Evolutionary conservation across 306 rosid species (phyloP).

Genomic region (Prunus dulcis): DNA sequence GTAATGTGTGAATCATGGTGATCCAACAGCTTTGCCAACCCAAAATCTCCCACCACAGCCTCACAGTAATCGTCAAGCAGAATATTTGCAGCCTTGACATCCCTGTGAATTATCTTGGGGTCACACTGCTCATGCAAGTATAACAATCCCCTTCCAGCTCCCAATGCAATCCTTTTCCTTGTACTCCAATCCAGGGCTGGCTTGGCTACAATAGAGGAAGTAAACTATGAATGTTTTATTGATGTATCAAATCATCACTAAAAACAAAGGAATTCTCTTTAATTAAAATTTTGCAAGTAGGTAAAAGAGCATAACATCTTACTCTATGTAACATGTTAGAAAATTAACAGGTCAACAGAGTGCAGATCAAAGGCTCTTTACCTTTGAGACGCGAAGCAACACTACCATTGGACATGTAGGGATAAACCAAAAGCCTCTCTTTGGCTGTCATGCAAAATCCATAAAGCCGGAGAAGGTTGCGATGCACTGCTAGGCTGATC

Average conservation of each 20-base stretch:
- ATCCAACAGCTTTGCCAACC: conserved; percentile 87
- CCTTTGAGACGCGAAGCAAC: conserved; percentile 94
- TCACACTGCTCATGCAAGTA: conserved; percentile 98
- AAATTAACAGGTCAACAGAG: too few relatives aligned
- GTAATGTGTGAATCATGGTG: conserved; percentile 93
- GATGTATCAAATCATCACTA: background rate
- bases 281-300: background rate
- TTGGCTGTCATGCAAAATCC: conserved; percentile 83
- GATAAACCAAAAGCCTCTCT: conserved; percentile 90
- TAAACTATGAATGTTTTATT: background rate
- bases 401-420: conserved; percentile 96
- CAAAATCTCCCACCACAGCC: conserved; percentile 98
- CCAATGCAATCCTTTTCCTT: conserved; percentile 87
- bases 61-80: conserved; percentile 85
- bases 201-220: conserved; percentile 52
- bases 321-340: too few relatives aligned
- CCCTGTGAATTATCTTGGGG: conserved; percentile 95
- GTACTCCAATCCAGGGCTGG: conserved; percentile 85
- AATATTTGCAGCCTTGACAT: conserved; percentile 95
- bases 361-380: conserved; percentile 22
- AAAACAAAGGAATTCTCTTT: too few relatives aligned
- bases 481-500: conserved; percentile 93
- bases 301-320: background rate
- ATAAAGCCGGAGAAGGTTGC: conserved; percentile 85
- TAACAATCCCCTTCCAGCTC: conserved; percentile 85